Conservation (phyloP, 768 basidiomycete genomes). For the Paxillus ammoniavirescens region DNA sequence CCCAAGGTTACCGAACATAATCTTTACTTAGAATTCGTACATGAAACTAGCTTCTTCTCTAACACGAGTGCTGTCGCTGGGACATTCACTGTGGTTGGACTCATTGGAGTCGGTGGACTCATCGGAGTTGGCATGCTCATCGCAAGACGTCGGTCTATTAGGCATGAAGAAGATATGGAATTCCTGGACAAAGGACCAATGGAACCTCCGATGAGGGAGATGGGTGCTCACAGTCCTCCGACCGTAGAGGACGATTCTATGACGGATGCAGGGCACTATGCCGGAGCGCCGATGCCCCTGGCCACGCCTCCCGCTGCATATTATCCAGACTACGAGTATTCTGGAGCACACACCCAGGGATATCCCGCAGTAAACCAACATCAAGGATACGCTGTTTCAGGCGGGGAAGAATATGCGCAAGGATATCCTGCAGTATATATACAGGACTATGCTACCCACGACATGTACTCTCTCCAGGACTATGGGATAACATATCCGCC, state of each 20-base stretch:
- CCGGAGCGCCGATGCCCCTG: constrained; percentile 15
- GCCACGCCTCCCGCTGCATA: constrained; percentile 16
- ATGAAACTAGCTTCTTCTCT: constrained; percentile 40
- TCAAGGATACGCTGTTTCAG: constrained; percentile 3
- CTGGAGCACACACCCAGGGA: constrained; percentile 6
- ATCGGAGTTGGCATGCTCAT: constrained; percentile 28
- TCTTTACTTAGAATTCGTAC: not conserved
- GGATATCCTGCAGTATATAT: constrained; percentile 1
- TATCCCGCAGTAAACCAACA: constrained; percentile 1
- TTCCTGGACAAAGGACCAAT: constrained; percentile 22
- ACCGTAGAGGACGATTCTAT: constrained; percentile 12
- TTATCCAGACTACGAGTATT: constrained; percentile 22
- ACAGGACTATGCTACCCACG: constrained; percentile 19
- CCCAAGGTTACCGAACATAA: too few relatives aligned
- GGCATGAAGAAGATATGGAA: constrained; percentile 28
- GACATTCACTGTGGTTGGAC: constrained; percentile 41
- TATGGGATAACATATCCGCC: constrained; percentile 30
- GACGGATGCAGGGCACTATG: constrained; percentile 25
- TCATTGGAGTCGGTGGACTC: constrained; percentile 34
- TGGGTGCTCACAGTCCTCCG: not conserved
- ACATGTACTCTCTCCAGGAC: constrained; percentile 22
- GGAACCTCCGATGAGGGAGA: constrained; percentile 11
- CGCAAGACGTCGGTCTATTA: constrained; percentile 29
- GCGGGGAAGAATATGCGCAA: not conserved
- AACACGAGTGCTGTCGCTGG: constrained; percentile 47